Percentiles rank a stretch among this genome's conserved stretches.
Conservation (phyloP, 331 rosid species). For the Acacia concinna region DNA sequence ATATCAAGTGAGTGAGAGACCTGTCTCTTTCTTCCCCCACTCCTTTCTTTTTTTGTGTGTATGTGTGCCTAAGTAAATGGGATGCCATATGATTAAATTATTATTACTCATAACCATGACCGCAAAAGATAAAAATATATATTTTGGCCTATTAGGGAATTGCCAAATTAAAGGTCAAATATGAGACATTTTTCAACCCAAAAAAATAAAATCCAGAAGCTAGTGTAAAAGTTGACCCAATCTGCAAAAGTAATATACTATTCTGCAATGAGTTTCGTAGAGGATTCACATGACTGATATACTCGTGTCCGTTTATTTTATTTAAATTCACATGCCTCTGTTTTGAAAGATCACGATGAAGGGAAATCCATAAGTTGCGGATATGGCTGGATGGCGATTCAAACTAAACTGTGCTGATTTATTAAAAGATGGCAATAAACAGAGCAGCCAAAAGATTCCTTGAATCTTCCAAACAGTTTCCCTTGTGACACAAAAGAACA, state of each 20-base stretch:
- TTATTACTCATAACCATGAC: not conserved
- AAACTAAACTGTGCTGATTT: not conserved
- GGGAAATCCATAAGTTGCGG: not conserved
- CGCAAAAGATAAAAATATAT: not conserved
- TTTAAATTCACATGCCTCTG: not conserved
- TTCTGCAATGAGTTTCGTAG: not conserved
- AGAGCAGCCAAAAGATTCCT: not conserved
- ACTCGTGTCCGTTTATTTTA: not conserved
- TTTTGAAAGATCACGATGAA: not conserved
- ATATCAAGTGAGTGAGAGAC: not conserved
- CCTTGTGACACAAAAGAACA: slow-evolving; percentile 20
- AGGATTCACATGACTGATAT: slow-evolving; percentile 34
- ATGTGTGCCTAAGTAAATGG: not conserved
- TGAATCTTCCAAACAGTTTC: slow-evolving; percentile 13
- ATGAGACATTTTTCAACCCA: not conserved
- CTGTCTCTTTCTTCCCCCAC: not conserved
- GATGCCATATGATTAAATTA: not conserved
- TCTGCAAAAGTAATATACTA: not conserved
- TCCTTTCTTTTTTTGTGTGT: not conserved
- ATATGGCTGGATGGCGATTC: slow-evolving; percentile 6
- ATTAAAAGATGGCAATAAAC: not conserved
- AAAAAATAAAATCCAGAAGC: not conserved
- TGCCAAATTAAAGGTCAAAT: not conserved
- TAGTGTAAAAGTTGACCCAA: not conserved
- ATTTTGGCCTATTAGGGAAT: not conserved